These are phyloP conservation scores for Hypoxylon crocopeplum DNA, from an alignment of 495 filamentous ascomycete genomes.

Conservation along the genomic window DNA sequence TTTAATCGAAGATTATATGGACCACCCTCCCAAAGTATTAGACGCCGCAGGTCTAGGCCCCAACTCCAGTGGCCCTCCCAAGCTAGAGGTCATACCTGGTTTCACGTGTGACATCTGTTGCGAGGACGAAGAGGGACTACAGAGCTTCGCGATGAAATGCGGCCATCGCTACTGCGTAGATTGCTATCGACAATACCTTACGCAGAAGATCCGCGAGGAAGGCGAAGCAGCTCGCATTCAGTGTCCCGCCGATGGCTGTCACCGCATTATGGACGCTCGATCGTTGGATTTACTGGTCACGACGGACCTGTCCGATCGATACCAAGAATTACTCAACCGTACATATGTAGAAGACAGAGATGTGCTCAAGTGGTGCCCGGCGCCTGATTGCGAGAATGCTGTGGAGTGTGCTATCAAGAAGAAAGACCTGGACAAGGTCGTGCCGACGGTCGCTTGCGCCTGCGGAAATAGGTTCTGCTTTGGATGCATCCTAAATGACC, in stretches of 20 bases:
- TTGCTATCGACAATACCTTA: slow-evolving; percentile 90
- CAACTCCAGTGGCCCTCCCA: slow-evolving; percentile 65
- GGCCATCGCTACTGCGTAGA: slow-evolving; percentile 93
- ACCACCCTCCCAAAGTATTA: slow-evolving; percentile 74
- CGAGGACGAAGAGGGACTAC: slow-evolving; percentile 79
- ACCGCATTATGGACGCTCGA: slow-evolving; percentile 88
- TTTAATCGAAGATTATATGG: slow-evolving; percentile 94
- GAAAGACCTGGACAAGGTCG: slow-evolving; percentile 80
- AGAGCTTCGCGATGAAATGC: slow-evolving; percentile 94
- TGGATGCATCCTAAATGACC: slow-evolving; percentile 90
- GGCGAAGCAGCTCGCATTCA: slow-evolving; percentile 94
- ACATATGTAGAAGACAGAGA: slow-evolving; percentile 98
- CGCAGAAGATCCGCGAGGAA: slow-evolving; percentile 91
- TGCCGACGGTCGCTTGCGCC: slow-evolving; percentile 85
- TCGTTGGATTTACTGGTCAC: slow-evolving; percentile 85
- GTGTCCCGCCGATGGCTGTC: slow-evolving; percentile 87
- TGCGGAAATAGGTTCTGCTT: slow-evolving; percentile 94
- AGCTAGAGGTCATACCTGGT: slow-evolving; percentile 70
- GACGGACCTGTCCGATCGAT: slow-evolving; percentile 74
- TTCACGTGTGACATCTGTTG: slow-evolving; percentile 97
- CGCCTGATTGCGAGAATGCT: slow-evolving; percentile 92
- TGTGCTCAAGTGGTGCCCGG: slow-evolving; percentile 94
- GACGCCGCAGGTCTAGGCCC: slow-evolving; percentile 84
- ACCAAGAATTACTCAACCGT: slow-evolving; percentile 83
- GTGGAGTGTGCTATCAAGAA: slow-evolving; percentile 87